phyloP scores from a whole-genome alignment of 2,329 filamentous ascomycete species.

The Dactylonectria macrodidyma region DNA sequence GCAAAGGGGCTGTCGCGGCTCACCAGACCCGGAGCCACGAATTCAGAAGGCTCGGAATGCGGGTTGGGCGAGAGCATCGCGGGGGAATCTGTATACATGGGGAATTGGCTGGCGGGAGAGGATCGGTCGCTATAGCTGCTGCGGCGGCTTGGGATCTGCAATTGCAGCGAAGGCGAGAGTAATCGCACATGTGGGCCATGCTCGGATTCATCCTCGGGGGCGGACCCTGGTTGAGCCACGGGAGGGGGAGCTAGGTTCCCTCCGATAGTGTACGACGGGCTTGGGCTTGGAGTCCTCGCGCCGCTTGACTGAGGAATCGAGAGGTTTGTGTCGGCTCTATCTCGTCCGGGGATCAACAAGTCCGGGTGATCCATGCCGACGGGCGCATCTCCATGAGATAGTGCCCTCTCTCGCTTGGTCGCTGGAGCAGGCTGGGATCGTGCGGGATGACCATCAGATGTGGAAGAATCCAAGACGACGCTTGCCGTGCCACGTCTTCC shows the following conservation, averaged over 20 bases:
- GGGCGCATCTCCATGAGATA: slow-evolving; percentile 62
- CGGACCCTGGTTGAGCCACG: slow-evolving; percentile 40
- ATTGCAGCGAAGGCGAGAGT: slow-evolving; percentile 51
- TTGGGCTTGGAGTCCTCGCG: slow-evolving; percentile 49
- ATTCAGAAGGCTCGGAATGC: slow-evolving; percentile 64
- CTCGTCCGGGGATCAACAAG: slow-evolving; percentile 37
- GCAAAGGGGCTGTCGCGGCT: slow-evolving; percentile 65
- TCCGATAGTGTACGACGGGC: slow-evolving; percentile 54
- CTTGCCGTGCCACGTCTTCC: slow-evolving; percentile 49
- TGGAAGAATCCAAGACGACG: slow-evolving; percentile 39
- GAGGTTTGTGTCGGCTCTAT: slow-evolving; percentile 39
- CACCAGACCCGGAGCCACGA: slow-evolving; percentile 59
- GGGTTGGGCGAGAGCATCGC: slow-evolving; percentile 59
- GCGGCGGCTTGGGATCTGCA: slow-evolving; percentile 64
- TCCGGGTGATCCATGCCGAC: slow-evolving; percentile 37
- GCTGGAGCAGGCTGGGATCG: slow-evolving; percentile 21
- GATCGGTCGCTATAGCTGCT: slow-evolving; percentile 61
- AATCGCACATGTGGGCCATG: slow-evolving; percentile 24
- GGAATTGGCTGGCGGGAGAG: slow-evolving; percentile 75
- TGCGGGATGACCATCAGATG: slow-evolving; percentile 28
- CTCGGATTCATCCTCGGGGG: slow-evolving; percentile 28
- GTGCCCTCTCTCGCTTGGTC: slow-evolving; percentile 54
- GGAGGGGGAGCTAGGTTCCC: slow-evolving; percentile 61
- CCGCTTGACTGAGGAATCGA: slow-evolving; percentile 37
- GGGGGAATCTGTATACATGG: slow-evolving; percentile 75